These are phyloP conservation scores for Bretziella fagacearum DNA, from an alignment of 2,329 filamentous ascomycete genomes.

Conservation along the genomic window DNA sequence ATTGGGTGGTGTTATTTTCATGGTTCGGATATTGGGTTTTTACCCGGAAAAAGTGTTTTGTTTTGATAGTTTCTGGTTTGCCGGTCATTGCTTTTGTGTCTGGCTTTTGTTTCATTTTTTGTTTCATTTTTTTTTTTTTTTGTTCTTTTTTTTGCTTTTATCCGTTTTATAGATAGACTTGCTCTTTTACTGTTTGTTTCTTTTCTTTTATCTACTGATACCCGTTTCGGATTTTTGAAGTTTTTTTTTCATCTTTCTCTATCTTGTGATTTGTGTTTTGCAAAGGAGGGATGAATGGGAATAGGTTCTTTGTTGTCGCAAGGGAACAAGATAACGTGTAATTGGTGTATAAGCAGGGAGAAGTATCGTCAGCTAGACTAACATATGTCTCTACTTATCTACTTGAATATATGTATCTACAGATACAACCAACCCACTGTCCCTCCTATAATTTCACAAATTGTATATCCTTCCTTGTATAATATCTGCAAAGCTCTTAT, in stretches of 20 bases:
- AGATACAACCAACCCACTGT: no score
- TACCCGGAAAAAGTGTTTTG: constrained; percentile 1
- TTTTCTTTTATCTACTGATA: background rate
- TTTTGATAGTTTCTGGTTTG: background rate
- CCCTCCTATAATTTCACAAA: no score
- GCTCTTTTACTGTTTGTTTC: background rate
- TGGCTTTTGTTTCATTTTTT: background rate
- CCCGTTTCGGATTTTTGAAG: background rate
- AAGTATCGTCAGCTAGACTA: no score
- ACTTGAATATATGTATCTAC: no score
- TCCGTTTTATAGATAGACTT: background rate
- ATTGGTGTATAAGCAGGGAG: no score
- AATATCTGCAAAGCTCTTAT: no score
- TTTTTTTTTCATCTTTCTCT: background rate
- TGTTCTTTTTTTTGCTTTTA: background rate
- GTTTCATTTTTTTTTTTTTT: background rate
- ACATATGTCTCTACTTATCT: no score
- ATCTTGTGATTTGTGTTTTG: no score
- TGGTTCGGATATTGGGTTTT: background rate
- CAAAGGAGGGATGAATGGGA: no score
- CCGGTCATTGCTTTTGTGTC: background rate
- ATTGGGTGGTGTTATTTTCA: background rate
- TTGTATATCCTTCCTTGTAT: no score
- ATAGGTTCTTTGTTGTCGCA: no score
- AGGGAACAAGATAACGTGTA: no score